Evolutionary conservation across 371 early-diverging fungal genomes (phyloP).

Genomic region (Choanephora cucurbitarum): DNA sequence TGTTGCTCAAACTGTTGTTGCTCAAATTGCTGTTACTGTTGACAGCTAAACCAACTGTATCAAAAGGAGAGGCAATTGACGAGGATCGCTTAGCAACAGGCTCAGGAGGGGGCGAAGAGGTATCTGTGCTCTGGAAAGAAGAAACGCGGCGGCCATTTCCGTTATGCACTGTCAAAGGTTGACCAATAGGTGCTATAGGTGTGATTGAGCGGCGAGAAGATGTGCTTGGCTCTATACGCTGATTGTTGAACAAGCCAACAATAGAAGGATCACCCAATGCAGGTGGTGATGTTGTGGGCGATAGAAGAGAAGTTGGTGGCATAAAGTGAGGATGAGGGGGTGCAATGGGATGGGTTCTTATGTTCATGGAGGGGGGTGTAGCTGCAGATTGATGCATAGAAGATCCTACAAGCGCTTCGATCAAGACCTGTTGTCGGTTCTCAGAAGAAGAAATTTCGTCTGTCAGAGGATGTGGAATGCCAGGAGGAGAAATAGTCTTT

Average conservation of each 20-base stretch:
- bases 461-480: not conserved
- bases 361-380: not conserved
- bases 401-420: constrained; percentile 24
- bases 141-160: constrained; percentile 13
- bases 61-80: constrained; percentile 13
- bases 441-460: constrained; percentile 2
- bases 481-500: constrained; percentile 10
- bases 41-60: not conserved
- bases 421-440: constrained; percentile 23
- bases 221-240: constrained; percentile 5
- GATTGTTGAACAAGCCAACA: constrained; percentile 18
- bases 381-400: constrained; percentile 1
- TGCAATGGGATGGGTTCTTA: not conserved
- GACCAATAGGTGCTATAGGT: constrained; percentile 44
- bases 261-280: constrained; percentile 5
- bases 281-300: constrained; percentile 7
- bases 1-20: too few relatives aligned
- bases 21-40: too few relatives aligned
- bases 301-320: constrained; percentile 14
- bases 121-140: constrained; percentile 6
- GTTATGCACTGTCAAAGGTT: constrained; percentile 13
- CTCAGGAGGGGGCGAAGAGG: not conserved
- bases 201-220: constrained; percentile 20
- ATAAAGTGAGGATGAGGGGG: constrained; percentile 9
- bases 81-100: constrained; percentile 5